These are phyloP conservation scores for Ormosia semicastrata DNA, from an alignment of 306 rosid genomes.

Conservation along the genomic window DNA sequence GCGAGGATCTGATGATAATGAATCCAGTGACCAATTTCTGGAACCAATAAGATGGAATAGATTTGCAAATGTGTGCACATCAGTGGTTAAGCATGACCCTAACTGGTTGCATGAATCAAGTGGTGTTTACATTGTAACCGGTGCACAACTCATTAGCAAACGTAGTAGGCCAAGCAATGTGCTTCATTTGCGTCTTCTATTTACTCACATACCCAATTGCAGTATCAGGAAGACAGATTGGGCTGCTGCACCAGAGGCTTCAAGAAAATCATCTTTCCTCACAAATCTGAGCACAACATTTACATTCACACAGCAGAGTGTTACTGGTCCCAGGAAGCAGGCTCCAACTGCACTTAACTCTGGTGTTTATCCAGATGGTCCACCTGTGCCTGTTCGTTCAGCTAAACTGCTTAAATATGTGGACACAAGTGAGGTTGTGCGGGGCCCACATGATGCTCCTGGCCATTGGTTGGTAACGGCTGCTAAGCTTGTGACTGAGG, in stretches of 20 bases:
- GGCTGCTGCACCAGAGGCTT: slow-evolving; percentile 59
- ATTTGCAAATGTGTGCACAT: slow-evolving; percentile 70
- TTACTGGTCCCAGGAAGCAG: slow-evolving; percentile 49
- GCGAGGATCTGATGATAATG: slow-evolving; percentile 65
- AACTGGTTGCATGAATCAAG: slow-evolving; percentile 56
- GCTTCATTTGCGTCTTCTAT: slow-evolving; percentile 73
- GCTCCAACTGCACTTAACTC: slow-evolving; percentile 62
- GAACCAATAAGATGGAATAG: slow-evolving; percentile 79
- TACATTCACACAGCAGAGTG: slow-evolving; percentile 65
- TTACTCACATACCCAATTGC: slow-evolving; percentile 56
- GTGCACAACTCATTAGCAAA: slow-evolving; percentile 72
- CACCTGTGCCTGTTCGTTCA: slow-evolving; percentile 54
- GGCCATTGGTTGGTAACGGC: slow-evolving; percentile 87
- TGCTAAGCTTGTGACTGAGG: slow-evolving; percentile 69
- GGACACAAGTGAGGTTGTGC: slow-evolving; percentile 64
- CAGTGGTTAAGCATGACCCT: slow-evolving; percentile 67
- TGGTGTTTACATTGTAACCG: slow-evolving; percentile 77
- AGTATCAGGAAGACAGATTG: slow-evolving; percentile 64
- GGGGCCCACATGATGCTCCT: slow-evolving; percentile 76
- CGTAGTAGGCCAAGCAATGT: slow-evolving; percentile 76
- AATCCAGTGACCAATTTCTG: slow-evolving; percentile 43
- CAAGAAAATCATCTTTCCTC: slow-evolving; percentile 65
- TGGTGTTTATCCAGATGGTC: slow-evolving; percentile 76
- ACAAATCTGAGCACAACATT: slow-evolving; percentile 73
- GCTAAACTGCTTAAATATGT: slow-evolving; percentile 64